These are phyloP conservation scores for Mortierella sp. DNA, from an alignment of 371 early-diverging fungal genomes.

Conservation along the genomic window DNA sequence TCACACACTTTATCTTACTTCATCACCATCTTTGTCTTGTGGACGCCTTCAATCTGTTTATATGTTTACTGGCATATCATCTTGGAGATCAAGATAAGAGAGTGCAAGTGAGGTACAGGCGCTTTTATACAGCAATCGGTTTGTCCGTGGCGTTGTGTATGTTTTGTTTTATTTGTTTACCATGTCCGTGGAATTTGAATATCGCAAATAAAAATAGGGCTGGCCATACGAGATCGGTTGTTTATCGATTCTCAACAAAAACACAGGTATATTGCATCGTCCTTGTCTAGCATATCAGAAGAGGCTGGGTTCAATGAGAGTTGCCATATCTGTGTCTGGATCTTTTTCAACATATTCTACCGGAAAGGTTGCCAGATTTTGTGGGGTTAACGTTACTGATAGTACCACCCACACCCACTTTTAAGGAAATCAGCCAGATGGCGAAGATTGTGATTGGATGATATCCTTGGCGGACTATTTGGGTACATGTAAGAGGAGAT, in stretches of 20 bases:
- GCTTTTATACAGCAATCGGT: neutral
- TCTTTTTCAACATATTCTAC: too few species aligned
- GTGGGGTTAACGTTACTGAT: too few species aligned
- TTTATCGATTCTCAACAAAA: neutral
- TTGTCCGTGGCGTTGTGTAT: neutral
- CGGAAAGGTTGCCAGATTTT: too few species aligned
- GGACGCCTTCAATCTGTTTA: too few species aligned
- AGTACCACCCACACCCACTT: too few species aligned
- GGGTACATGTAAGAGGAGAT: too few species aligned
- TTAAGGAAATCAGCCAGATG: neutral
- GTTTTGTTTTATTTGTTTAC: neutral
- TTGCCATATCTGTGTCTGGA: too few species aligned
- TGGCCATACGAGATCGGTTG: neutral
- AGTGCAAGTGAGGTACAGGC: too few species aligned
- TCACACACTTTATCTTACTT: too few species aligned
- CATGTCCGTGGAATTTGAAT: neutral
- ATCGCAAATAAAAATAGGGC: neutral
- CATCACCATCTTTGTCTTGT: too few species aligned
- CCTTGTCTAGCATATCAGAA: neutral
- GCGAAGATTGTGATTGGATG: neutral
- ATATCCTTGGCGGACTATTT: neutral
- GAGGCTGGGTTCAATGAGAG: neutral
- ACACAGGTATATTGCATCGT: neutral
- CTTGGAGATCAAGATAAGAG: neutral
- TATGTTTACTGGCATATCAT: neutral